Evolutionary conservation across 106 monocot genomes (phyloP).

Genomic region (Dendrobium officinale): DNA sequence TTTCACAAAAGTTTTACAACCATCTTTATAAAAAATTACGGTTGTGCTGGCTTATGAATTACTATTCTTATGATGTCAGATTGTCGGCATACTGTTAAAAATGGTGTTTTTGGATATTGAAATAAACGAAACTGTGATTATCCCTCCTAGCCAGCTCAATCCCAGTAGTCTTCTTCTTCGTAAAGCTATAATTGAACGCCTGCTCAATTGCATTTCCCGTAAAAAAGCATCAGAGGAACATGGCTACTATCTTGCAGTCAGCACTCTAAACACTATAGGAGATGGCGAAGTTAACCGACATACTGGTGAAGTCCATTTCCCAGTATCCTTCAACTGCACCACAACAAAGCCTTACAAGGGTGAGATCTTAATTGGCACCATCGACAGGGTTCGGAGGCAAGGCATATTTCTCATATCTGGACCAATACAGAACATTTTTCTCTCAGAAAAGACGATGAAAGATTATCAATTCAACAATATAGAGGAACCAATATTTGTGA

Average conservation of each 20-base stretch:
- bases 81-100: too few relatives aligned
- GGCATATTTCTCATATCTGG: constrained; percentile 68
- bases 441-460: constrained; percentile 48
- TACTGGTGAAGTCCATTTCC: constrained; percentile 68
- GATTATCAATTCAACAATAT: constrained; percentile 36
- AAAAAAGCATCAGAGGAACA: constrained; percentile 59
- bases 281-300: constrained; percentile 49
- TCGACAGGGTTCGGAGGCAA: constrained; percentile 52
- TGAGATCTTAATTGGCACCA: constrained; percentile 50
- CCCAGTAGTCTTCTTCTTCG: too few relatives aligned
- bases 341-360: constrained; percentile 60
- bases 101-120: too few relatives aligned
- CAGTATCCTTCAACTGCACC: constrained; percentile 51
- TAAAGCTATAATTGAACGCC: too few relatives aligned
- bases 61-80: too few relatives aligned
- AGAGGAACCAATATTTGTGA: constrained; percentile 21
- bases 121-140: too few relatives aligned
- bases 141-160: too few relatives aligned
- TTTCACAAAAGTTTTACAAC: too few relatives aligned
- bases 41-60: too few relatives aligned
- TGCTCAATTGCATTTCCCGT: constrained; percentile 9
- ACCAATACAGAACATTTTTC: constrained; percentile 48
- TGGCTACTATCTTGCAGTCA: constrained; percentile 61
- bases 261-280: constrained; percentile 30
- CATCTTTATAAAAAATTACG: too few relatives aligned